A percentile compares a stretch with the other conserved stretches of the same genome.
Conservation (phyloP, 2,329 filamentous ascomycete species). For the Phoma sp. region DNA sequence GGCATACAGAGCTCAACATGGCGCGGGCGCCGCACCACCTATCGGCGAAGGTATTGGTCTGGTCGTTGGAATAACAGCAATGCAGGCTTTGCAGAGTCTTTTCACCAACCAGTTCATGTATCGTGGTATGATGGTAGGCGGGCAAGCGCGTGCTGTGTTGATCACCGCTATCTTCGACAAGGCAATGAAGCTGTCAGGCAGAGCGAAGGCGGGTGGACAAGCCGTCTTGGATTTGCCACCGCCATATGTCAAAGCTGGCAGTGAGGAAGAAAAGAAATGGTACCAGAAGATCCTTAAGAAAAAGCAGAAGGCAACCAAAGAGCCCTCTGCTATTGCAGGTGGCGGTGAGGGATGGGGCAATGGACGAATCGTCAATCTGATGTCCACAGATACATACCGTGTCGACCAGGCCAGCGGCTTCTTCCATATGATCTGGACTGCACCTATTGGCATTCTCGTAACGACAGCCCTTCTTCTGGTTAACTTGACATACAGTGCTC, state of each 20-base stretch:
- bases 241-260: constrained; percentile 54
- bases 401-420: constrained; percentile 86
- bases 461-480: constrained; percentile 81
- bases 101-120: constrained; percentile 92
- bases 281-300: constrained; percentile 55
- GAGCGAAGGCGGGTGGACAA: constrained; percentile 82
- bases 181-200: constrained; percentile 83
- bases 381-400: constrained; percentile 94
- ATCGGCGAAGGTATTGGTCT: constrained; percentile 81
- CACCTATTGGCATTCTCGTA: constrained; percentile 77
- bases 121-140: constrained; percentile 88
- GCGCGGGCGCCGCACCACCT: constrained; percentile 63
- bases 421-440: constrained; percentile 91
- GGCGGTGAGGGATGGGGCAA: constrained; percentile 90
- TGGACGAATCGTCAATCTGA: constrained; percentile 87
- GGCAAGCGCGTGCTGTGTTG: constrained; percentile 78
- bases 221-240: constrained; percentile 50
- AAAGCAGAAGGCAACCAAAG: constrained; percentile 51
- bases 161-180: constrained; percentile 92
- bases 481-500: constrained; percentile 87
- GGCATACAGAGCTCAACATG: constrained; percentile 71
- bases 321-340: constrained; percentile 60
- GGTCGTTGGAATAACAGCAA: constrained; percentile 80
- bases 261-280: constrained; percentile 58
- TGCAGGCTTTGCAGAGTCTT: constrained; percentile 84